Percentiles rank a stretch among this genome's conserved stretches.
These are phyloP conservation scores for Physcomitrellopsis africana DNA, from an alignment of 225 moss, liverwort and hornwort species.

Conservation along the genomic window DNA sequence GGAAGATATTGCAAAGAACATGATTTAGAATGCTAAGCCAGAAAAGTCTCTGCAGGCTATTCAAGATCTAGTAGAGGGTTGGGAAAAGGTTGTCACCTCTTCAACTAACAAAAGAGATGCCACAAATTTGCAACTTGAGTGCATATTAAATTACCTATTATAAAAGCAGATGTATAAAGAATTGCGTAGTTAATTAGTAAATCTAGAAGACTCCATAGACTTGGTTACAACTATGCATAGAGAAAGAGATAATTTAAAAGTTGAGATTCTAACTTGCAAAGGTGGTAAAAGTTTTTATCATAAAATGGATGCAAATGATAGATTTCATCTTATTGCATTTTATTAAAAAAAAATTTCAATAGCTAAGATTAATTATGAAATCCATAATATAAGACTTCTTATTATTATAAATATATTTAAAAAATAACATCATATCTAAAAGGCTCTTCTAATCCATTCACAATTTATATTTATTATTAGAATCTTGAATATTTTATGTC, in stretches of 20 bases:
- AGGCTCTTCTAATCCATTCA: no score
- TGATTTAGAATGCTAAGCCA: slow-evolving; percentile 31
- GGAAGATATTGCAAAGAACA: slow-evolving; percentile 38
- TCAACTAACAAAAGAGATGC: slow-evolving; percentile 45
- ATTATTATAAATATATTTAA: no score
- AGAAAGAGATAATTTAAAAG: slow-evolving; percentile 33
- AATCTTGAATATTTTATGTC: no score
- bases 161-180: slow-evolving; percentile 46
- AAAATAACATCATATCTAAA: no score
- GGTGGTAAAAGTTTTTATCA: slow-evolving; percentile 9
- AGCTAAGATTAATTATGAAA: no score
- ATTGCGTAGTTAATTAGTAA: slow-evolving; percentile 33
- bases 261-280: slow-evolving; percentile 29
- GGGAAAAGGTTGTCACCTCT: slow-evolving; percentile 37
- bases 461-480: no score
- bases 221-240: slow-evolving; percentile 21
- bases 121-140: slow-evolving; percentile 35
- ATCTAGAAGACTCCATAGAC: slow-evolving; percentile 35
- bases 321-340: no score
- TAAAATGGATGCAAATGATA: no score
- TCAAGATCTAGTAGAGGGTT: slow-evolving; percentile 32
- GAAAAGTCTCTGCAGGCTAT: slow-evolving; percentile 41
- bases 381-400: no score
- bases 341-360: no score
- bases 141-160: no score